These are phyloP conservation scores for Penicillium coffeae DNA, from an alignment of 495 filamentous ascomycete species.

Conservation along the genomic window DNA sequence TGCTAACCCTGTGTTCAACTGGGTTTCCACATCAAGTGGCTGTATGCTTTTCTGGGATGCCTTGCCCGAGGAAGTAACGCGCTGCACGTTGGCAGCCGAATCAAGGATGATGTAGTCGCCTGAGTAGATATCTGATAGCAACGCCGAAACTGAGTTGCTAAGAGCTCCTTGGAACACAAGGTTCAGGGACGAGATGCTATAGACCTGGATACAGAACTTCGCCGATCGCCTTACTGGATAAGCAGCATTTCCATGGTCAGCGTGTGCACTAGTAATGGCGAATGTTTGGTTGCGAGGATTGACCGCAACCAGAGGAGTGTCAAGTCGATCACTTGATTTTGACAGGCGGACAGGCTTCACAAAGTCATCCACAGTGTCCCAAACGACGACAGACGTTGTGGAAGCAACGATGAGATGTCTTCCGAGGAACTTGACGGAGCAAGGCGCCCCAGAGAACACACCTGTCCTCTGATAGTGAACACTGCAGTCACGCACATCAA, in stretches of 20 bases:
- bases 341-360: conserved; percentile 26
- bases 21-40: conserved; percentile 31
- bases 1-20: conserved; percentile 46
- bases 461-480: conserved; percentile 33
- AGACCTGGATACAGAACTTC: conserved; percentile 28
- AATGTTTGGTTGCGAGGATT: conserved; percentile 35
- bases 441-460: conserved; percentile 27
- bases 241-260: background rate
- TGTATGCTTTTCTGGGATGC: conserved; percentile 49
- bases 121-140: conserved; percentile 42
- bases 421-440: conserved; percentile 33
- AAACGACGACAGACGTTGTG: conserved; percentile 32
- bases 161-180: conserved; percentile 27
- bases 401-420: conserved; percentile 35
- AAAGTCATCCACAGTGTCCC: conserved; percentile 42
- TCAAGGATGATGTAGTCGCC: conserved; percentile 58
- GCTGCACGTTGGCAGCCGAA: conserved; percentile 28
- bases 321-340: conserved; percentile 4
- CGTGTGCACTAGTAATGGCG: conserved; percentile 21
- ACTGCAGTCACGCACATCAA: conserved; percentile 32
- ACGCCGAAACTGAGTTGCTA: conserved; percentile 24
- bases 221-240: conserved; percentile 23
- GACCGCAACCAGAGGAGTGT: conserved; percentile 32
- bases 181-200: conserved; percentile 34
- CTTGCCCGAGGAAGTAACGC: conserved; percentile 57